phyloP scores from a whole-genome alignment of 2,329 filamentous ascomycete species.

The Emericellopsis cladophorae region DNA sequence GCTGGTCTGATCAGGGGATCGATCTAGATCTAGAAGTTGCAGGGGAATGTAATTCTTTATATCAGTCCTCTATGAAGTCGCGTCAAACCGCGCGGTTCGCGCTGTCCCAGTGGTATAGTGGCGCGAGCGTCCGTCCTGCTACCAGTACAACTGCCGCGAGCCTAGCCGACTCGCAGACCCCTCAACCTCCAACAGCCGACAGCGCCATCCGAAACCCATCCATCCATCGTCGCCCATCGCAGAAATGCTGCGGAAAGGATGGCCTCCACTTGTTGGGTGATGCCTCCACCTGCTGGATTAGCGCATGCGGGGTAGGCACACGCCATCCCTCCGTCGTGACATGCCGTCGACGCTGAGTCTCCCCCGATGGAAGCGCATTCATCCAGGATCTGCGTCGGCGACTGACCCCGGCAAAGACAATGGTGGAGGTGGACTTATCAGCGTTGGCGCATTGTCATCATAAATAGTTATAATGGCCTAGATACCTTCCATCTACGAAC shows the following conservation, averaged over 20 bases:
- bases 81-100: too few species aligned
- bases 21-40: too few species aligned
- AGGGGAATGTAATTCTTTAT: too few species aligned
- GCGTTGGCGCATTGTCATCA: background rate
- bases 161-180: background rate
- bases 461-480: background rate
- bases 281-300: too few species aligned
- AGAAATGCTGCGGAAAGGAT: too few species aligned
- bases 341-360: too few species aligned
- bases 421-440: background rate
- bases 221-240: background rate
- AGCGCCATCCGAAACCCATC: background rate
- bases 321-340: too few species aligned
- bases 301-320: too few species aligned
- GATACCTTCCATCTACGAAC: background rate
- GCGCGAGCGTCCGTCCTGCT: background rate
- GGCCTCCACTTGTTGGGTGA: too few species aligned
- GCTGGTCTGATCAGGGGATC: too few species aligned
- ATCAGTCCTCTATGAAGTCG: too few species aligned
- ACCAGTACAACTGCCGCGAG: background rate
- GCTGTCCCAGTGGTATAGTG: too few species aligned
- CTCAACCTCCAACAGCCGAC: background rate
- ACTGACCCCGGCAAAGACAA: background rate
- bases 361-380: background rate
- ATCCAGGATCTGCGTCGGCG: background rate